Evolutionary conservation across 768 basidiomycete species (phyloP), one percentile per base, ranked within the genome.

Genomic region (Lentinula guzmanii): DNA sequence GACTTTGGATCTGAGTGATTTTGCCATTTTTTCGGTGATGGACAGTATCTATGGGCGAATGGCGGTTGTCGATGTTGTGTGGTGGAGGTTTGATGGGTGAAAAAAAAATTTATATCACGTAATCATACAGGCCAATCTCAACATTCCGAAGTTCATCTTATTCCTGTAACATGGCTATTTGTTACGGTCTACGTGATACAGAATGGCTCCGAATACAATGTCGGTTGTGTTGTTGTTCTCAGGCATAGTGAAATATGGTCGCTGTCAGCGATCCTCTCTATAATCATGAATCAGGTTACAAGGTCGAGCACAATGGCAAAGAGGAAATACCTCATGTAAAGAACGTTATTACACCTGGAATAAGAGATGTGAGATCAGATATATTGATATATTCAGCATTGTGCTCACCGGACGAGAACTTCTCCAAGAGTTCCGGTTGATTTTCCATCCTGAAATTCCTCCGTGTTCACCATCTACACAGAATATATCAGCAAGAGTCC

Each of bases 341-440:
- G 82, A 24, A 97, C 95, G 68, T 97, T 97, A 79, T 97, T 97
- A 80, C 92, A 94, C 67, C 92, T 93, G 63, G 63, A 28, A 64
- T 34, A 18, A 9, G 31, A 58, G 48, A 56, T 28, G 66, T 70
- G 54, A 69, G 61, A 45, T 46, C 58, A 11, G 21, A 58, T 31
- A 41, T 63, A 53, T 39, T 39, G 3, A 42, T 24, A 13, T 8
- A 58, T n/a, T 50, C 52, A 18, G 13, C 39, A 15, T 37, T 45
- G 24, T 37, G 71, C 89, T 63, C 69, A 93, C 94, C 97, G 86
- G 72, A 99, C 97, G 77, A 98, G 98, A 48, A 99, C 95, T 76
- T 99, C 97, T 65, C 97, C 97, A n/a, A 99, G 79, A 1, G 95
- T 89, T 37, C 97, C 97, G 64, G 92, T 97, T 7, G 93, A 95